A percentile compares a stretch with the other conserved stretches of the same genome.
Conservation (phyloP, 2,329 filamentous ascomycete genomes). For the Xylaria sp. region DNA sequence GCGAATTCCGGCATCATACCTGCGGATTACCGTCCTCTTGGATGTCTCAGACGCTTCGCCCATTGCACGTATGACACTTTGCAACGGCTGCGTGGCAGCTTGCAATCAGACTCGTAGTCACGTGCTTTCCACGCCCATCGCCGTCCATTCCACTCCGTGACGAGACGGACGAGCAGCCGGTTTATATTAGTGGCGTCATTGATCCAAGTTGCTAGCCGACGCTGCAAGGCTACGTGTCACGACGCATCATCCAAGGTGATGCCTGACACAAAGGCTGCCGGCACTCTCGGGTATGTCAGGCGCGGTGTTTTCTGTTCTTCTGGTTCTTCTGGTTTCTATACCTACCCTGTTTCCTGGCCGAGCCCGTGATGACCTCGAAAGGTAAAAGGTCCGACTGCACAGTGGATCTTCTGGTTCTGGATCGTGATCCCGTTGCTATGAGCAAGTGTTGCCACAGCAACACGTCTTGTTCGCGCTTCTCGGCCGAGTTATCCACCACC, state of each 20-base stretch:
- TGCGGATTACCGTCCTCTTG: background rate
- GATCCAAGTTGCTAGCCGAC: slow-evolving; percentile 4
- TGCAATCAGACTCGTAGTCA: background rate
- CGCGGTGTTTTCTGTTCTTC: slow-evolving; percentile 1
- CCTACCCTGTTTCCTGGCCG: slow-evolving; percentile 12
- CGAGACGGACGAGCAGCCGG: slow-evolving; percentile 2
- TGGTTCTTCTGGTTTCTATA: background rate
- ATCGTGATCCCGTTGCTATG: slow-evolving; percentile 27
- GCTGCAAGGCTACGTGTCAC: slow-evolving; percentile 17
- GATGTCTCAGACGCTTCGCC: background rate
- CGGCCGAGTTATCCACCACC: slow-evolving; percentile 7
- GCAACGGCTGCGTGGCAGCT: background rate
- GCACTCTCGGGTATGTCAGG: slow-evolving; percentile 9
- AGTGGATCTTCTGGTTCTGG: slow-evolving; percentile 36
- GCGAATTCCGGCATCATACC: background rate
- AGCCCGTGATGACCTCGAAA: slow-evolving; percentile 41
- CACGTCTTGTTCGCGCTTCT: slow-evolving; percentile 19
- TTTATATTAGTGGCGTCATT: background rate
- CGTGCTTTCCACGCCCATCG: background rate
- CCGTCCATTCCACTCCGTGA: slow-evolving; percentile 1
- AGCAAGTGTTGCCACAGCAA: slow-evolving; percentile 23
- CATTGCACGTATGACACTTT: background rate
- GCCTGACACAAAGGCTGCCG: background rate
- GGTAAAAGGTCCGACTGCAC: slow-evolving; percentile 45
- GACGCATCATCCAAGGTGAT: slow-evolving; percentile 1